Percentiles rank a stretch among this genome's conserved stretches.
Conservation (phyloP, 805 yeast genomes). For the Candida nanaspora region DNA sequence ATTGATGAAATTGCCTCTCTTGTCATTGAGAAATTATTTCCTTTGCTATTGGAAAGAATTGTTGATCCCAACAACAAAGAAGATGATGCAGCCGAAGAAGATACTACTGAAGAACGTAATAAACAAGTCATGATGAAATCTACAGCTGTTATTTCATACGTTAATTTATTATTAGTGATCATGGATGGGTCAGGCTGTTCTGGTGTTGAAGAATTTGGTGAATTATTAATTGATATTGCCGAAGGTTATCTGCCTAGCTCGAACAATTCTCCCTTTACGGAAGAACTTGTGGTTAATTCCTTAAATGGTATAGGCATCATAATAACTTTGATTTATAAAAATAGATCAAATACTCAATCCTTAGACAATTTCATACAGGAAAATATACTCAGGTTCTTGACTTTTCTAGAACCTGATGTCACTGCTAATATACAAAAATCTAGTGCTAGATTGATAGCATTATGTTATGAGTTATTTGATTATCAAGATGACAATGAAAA, state of each 20-base stretch:
- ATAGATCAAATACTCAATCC: conserved; percentile 25
- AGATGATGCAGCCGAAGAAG: conserved; percentile 2
- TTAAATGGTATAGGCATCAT: conserved; percentile 40
- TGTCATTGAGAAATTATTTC: conserved; percentile 21
- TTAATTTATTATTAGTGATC: conserved; percentile 31
- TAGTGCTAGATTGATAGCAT: conserved; percentile 47
- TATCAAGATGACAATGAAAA: conserved; percentile 34
- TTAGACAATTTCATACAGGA: conserved; percentile 36
- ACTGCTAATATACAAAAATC: conserved; percentile 44
- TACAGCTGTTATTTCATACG: conserved; percentile 18
- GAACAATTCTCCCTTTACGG: conserved; percentile 26
- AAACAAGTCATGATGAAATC: conserved; percentile 8
- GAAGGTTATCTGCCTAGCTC: conserved; percentile 21
- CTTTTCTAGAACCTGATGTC: conserved; percentile 32
- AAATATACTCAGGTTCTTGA: conserved; percentile 31
- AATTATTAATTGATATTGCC: conserved; percentile 35
- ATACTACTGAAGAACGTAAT: conserved; percentile 5
- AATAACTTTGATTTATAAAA: conserved; percentile 35
- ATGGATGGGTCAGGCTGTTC: conserved; percentile 42
- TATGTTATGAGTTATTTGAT: conserved; percentile 45
- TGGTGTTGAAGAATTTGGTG: conserved; percentile 40
- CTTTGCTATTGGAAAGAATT: conserved; percentile 17
- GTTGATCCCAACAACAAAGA: not conserved
- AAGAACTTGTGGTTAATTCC: conserved; percentile 32
- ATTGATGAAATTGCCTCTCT: conserved; percentile 41